phyloP scores from a whole-genome alignment of 2,329 filamentous ascomycete genomes.

The Curvularia verruculosa region DNA sequence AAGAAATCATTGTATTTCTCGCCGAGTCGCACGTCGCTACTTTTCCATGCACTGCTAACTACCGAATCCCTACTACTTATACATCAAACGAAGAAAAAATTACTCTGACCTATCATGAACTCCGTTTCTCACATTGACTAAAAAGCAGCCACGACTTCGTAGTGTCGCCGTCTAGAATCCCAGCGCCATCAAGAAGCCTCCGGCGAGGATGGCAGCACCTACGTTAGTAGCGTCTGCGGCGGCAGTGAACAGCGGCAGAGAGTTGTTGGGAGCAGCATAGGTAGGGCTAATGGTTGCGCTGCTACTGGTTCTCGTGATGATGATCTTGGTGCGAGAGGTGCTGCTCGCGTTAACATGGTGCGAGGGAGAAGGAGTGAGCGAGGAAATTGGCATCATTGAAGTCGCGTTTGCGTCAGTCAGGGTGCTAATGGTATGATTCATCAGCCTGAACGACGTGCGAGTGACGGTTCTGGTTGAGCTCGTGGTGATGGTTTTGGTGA shows the following conservation, averaged over 20 bases:
- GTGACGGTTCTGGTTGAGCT: neutral
- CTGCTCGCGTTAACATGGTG: slow-evolving; percentile 3
- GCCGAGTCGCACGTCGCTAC: neutral
- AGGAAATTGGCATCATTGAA: neutral
- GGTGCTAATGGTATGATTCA: neutral
- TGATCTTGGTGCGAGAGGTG: too few species aligned
- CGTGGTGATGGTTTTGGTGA: neutral
- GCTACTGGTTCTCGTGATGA: neutral
- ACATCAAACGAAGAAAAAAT: neutral
- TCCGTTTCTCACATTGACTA: too few species aligned
- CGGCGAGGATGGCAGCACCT: slow-evolving; percentile 6
- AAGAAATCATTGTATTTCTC: neutral
- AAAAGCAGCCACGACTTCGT: neutral
- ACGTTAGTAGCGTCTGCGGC: slow-evolving; percentile 10
- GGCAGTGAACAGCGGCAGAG: slow-evolving; percentile 7
- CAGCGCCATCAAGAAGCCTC: slow-evolving; percentile 9
- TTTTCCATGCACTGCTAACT: neutral
- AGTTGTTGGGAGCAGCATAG: neutral
- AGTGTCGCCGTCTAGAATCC: slow-evolving; percentile 4
- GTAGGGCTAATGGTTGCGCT: slow-evolving; percentile 6
- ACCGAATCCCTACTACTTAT: neutral
- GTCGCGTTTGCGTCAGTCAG: neutral
- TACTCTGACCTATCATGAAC: neutral
- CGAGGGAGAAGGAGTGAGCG: neutral
- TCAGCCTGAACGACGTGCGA: neutral